These are phyloP conservation scores for Termitomyces sp. DNA, from an alignment of 768 basidiomycete genomes.

Conservation along the genomic window DNA sequence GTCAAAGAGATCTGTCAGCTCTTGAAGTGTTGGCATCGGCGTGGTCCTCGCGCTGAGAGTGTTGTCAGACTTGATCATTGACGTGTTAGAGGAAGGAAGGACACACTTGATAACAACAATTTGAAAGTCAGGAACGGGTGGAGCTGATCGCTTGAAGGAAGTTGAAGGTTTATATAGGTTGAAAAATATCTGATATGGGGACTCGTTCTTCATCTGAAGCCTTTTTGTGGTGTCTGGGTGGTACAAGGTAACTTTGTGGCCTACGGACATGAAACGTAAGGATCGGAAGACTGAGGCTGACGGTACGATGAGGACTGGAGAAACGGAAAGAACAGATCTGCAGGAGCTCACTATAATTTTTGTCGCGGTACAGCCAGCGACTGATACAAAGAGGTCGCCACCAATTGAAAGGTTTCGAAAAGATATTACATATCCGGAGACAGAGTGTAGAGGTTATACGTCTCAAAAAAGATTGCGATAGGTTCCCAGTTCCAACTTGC, in stretches of 20 bases:
- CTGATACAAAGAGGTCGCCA: conserved; percentile 56
- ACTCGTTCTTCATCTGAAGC: conserved; percentile 16
- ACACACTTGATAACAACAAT: conserved; percentile 78
- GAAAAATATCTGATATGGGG: conserved; percentile 81
- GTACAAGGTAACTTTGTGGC: conserved; percentile 46
- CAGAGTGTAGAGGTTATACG: conserved; percentile 29
- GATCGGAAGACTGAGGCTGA: conserved; percentile 64
- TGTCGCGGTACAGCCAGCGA: conserved; percentile 41
- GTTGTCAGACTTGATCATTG: neutral
- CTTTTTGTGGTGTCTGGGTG: conserved; percentile 18
- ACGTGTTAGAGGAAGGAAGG: neutral
- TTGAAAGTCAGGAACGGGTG: conserved; percentile 79
- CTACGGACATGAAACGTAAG: conserved; percentile 67
- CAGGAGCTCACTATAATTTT: conserved; percentile 42
- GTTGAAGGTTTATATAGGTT: conserved; percentile 91
- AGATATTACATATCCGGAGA: conserved; percentile 23
- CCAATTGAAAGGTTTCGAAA: conserved; percentile 42
- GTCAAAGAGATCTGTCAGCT: conserved; percentile 69
- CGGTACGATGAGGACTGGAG: neutral
- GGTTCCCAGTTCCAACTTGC: conserved; percentile 1
- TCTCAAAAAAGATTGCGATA: conserved; percentile 24
- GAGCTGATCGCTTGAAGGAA: conserved; percentile 71
- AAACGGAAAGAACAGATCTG: neutral
- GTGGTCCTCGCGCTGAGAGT: conserved; percentile 69
- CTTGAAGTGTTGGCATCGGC: conserved; percentile 73